These are phyloP conservation scores for Nakazawaea molendinolei DNA, from an alignment of 805 yeast genomes.

Conservation along the genomic window DNA sequence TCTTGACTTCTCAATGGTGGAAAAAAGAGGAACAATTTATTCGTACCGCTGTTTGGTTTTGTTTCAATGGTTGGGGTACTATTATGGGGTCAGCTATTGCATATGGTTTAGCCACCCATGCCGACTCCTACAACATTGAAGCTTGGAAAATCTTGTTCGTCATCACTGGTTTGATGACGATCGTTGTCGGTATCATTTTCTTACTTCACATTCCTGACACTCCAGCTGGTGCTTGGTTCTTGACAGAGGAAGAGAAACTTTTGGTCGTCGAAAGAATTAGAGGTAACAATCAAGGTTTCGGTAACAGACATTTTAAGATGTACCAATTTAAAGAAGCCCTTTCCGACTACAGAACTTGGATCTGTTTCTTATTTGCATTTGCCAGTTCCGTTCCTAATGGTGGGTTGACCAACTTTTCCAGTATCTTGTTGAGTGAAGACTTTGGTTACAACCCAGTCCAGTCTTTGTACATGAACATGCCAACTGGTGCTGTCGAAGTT, in stretches of 20 bases:
- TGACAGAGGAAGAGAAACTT: slow-evolving; percentile 38
- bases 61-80: slow-evolving; percentile 34
- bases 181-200: slow-evolving; percentile 41
- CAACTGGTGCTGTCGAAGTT: slow-evolving; percentile 31
- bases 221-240: slow-evolving; percentile 46
- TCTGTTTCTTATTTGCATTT: slow-evolving; percentile 37
- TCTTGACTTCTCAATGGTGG: slow-evolving; percentile 51
- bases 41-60: slow-evolving; percentile 34
- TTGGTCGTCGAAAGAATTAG: slow-evolving; percentile 51
- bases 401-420: slow-evolving; percentile 44
- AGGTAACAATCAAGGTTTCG: slow-evolving; percentile 54
- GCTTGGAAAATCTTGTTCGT: slow-evolving; percentile 56
- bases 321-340: slow-evolving; percentile 52
- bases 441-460: slow-evolving; percentile 27
- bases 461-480: slow-evolving; percentile 29
- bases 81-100: slow-evolving; percentile 44
- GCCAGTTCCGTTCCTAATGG: slow-evolving; percentile 50
- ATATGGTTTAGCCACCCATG: slow-evolving; percentile 33
- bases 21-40: slow-evolving; percentile 36
- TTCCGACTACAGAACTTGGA: slow-evolving; percentile 44
- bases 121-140: slow-evolving; percentile 34
- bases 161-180: slow-evolving; percentile 52
- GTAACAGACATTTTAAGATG: slow-evolving; percentile 45
- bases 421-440: slow-evolving; percentile 34
- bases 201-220: slow-evolving; percentile 35